Base-by-base conservation (phyloP, 352 stramenopile genomes). In the Pythium dissotocum region DNA sequence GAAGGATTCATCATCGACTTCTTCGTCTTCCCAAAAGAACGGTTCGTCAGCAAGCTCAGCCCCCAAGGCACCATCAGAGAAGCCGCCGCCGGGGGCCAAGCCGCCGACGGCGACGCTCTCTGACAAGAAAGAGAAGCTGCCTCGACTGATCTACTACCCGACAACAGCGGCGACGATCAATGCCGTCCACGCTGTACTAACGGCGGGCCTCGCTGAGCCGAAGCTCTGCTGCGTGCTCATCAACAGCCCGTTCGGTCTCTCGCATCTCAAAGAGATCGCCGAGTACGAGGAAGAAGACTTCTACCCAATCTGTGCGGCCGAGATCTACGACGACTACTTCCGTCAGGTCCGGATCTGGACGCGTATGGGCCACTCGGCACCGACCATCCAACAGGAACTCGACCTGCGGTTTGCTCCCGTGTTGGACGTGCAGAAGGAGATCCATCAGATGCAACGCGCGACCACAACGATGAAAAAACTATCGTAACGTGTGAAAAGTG, bases 261-360 rank as follows among this genome's bases (percentile, higher is more conserved):
- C 81, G 33, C 78, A 90, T 66, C 54, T 90, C 16, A 44, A 77
- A 24, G 79, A 90, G 69, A 79, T 90, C 53, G 75, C 79, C 32
- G 67, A 81, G 55, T 63, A 77, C 58, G 77, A 80, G 8, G 79
- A 79, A 6, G 70, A 89, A 57, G 73, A 81, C 32, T 89, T 89
- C 61, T 67, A 82, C 44, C 78, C 82, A 26, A 82, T 90, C 42
- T 90, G 82, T 44, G 78, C 79, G n/a, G 82, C 82, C 28, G 77
- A 87, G 62, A 83, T 88, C 62, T 87, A 90, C 64, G 82, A 90
- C 59, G 82, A 88, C 52, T 87, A 87, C 70, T 90, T 87, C 66
- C 79, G 77, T n/a, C 79, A 90, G 53, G 79, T 88, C 18, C 77
- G 82, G 33, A 85, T 90, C 51, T 90, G 79, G 82, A 88, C 79